phyloP scores from a whole-genome alignment of 345 rosid genomes.

The Camelina hispida region DNA sequence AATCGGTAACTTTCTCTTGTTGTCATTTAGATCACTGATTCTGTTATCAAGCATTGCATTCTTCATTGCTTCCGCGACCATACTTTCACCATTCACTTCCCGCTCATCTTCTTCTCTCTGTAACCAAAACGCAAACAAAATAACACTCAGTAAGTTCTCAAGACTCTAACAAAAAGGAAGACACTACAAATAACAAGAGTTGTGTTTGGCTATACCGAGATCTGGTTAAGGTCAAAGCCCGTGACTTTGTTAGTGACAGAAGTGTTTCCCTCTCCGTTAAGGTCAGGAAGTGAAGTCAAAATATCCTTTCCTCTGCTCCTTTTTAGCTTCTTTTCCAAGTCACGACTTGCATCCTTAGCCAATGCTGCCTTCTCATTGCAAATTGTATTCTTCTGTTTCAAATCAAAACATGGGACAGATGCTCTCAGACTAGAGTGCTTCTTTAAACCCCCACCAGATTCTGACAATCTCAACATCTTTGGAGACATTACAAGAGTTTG shows the following conservation, averaged over 20 bases:
- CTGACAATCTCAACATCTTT: slow-evolving; percentile 21
- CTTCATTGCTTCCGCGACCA: slow-evolving; percentile 52
- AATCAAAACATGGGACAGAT: slow-evolving; percentile 33
- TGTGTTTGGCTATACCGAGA: slow-evolving; percentile 62
- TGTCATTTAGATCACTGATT: slow-evolving; percentile 56
- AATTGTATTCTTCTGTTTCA: slow-evolving; percentile 45
- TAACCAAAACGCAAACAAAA: slow-evolving; percentile 43
- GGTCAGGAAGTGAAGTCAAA: slow-evolving; percentile 43
- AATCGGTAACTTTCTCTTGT: slow-evolving; percentile 57
- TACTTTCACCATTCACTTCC: slow-evolving; percentile 44
- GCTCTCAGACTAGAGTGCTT: slow-evolving; percentile 37
- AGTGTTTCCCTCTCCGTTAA: slow-evolving; percentile 56
- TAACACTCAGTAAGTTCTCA: slow-evolving; percentile 1
- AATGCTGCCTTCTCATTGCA: slow-evolving; percentile 42
- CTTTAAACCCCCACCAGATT: slow-evolving; percentile 34
- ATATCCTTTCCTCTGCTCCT: slow-evolving; percentile 39
- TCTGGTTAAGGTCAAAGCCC: slow-evolving; percentile 80
- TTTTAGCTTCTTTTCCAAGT: slow-evolving; percentile 52
- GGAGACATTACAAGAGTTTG: slow-evolving; percentile 42
- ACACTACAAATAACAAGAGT: background rate
- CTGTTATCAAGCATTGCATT: slow-evolving; percentile 47
- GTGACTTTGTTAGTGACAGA: slow-evolving; percentile 44
- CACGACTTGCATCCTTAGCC: slow-evolving; percentile 28
- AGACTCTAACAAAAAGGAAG: slow-evolving; percentile 1
- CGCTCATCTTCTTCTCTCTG: slow-evolving; percentile 86